Base-by-base conservation (phyloP, 2,329 filamentous ascomycete genomes). In the Escovopsis weberi region DNA sequence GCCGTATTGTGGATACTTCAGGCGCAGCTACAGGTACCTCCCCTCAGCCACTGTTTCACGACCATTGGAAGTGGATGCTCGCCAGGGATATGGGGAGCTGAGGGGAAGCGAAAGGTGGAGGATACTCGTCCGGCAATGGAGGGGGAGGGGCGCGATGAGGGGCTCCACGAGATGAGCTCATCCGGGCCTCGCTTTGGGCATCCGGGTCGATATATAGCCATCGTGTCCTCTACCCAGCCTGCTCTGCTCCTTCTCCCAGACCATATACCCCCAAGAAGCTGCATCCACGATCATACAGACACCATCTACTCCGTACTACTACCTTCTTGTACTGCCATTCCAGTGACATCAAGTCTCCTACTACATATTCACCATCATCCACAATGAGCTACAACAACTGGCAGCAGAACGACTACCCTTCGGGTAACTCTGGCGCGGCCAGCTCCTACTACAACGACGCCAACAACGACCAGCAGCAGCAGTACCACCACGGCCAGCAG, bases 351-450 rank as follows among this genome's bases (percentile, higher is more conserved):
- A 23, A 18, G 15, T 9, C n/a, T 10, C 5, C 6, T 9, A 23
- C 35, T n/a, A 37, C 11, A 37, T 15, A 7, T 2, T 32, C 37
- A 28, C 12, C 26, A n/a, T 23, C 35, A 37, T 18, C 35, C 23
- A 45, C 28, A 26, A 45, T 45, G 44, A 45, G 44, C 43, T 38
- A 44, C 30, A 35, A 44, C 35, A 23, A 40, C 32, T 28, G 26
- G 18, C 37, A 39, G 15, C 32, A 37, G 35, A 23, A 12, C 23
- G 35, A 35, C 18, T 33, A 30, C 30, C 42, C 40, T 18, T 38
- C 23, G 18, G 33, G 33, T 35, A 37, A 37, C 12, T 10, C 8
- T 11, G 35, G 35, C 18, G 23, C 35, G 6, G 35, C 35, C 4
- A 23, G 12, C 12, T 33, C 40, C 15, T 45, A 42, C 38, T 45